phyloP scores from a whole-genome alignment of 2,329 filamentous ascomycete species.

The Talaromyces sp. region DNA sequence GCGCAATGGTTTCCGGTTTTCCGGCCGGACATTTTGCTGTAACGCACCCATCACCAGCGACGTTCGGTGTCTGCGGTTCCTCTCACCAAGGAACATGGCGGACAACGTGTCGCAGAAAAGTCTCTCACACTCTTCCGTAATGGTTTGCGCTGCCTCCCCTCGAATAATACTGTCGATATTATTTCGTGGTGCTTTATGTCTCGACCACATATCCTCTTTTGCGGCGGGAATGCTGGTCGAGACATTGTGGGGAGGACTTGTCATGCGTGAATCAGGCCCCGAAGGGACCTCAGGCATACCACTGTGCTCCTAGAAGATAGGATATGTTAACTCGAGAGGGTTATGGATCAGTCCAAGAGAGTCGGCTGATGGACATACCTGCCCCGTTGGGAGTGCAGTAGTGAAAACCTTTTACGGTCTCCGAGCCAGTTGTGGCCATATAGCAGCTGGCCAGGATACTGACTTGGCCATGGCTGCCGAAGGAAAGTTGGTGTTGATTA shows the following conservation, averaged over 20 bases:
- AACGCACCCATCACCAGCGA: constrained; percentile 82
- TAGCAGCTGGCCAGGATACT: constrained; percentile 91
- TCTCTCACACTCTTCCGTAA: constrained; percentile 99
- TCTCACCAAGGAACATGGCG: constrained; percentile 94
- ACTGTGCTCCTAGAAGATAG: constrained; percentile 65
- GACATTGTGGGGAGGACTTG: constrained; percentile 80
- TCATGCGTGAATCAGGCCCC: constrained; percentile 78
- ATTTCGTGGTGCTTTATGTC: constrained; percentile 39
- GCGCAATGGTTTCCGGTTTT: constrained; percentile 18
- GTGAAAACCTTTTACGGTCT: constrained; percentile 77
- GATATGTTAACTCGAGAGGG: constrained; percentile 8
- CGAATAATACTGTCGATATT: constrained; percentile 25
- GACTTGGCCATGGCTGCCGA: constrained; percentile 51
- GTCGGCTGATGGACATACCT: constrained; percentile 50
- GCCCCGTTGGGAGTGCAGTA: constrained; percentile 91
- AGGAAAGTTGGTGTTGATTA: constrained; percentile 58
- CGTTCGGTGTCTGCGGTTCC: constrained; percentile 70
- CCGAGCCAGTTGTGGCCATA: constrained; percentile 67
- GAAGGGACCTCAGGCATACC: constrained; percentile 92
- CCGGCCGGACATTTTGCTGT: constrained; percentile 29
- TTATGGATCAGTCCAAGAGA: not conserved
- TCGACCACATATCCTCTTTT: constrained; percentile 51
- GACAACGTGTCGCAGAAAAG: constrained; percentile 98
- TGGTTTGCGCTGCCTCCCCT: constrained; percentile 93
- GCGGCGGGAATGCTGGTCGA: constrained; percentile 59